Evolutionary conservation across 176 grass and related monocot species (phyloP).

Genomic region (Phoenix dactylifera): DNA sequence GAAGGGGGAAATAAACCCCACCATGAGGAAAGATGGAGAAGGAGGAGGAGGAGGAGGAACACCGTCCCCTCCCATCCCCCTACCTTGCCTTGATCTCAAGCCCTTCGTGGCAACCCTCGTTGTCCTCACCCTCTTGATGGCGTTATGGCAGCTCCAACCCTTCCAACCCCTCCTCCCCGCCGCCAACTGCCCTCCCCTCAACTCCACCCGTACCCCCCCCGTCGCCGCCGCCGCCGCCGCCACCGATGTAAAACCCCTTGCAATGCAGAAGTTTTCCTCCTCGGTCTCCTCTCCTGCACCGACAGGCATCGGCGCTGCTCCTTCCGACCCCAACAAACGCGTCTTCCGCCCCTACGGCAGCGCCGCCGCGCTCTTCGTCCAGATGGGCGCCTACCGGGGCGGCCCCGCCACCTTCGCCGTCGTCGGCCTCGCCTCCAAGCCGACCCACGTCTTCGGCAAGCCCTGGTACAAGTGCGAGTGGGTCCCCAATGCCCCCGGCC

Average conservation of each 20-base stretch:
- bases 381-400: too few relatives aligned
- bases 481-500: conserved; percentile 28
- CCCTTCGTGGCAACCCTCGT: conserved; percentile 55
- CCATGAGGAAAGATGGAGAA: conserved; percentile 37
- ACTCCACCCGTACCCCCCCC: conserved; percentile 11
- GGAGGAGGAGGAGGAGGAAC: conserved; percentile 10
- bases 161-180: conserved; percentile 46
- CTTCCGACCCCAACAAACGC: too few relatives aligned
- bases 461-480: conserved; percentile 17
- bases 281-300: not conserved
- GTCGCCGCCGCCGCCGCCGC: not conserved
- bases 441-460: too few relatives aligned
- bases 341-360: too few relatives aligned
- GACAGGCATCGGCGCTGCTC: not conserved
- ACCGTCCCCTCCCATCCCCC: conserved; percentile 7
- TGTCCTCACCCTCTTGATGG: conserved; percentile 58
- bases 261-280: not conserved
- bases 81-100: conserved; percentile 70
- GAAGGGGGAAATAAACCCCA: conserved; percentile 33
- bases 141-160: conserved; percentile 79
- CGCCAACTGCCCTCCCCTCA: conserved; percentile 25
- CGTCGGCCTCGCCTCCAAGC: too few relatives aligned
- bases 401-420: too few relatives aligned
- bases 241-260: not conserved
- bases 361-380: too few relatives aligned